Evolutionary conservation across 805 yeast genomes (phyloP).

Genomic region (Candida golubevii): DNA sequence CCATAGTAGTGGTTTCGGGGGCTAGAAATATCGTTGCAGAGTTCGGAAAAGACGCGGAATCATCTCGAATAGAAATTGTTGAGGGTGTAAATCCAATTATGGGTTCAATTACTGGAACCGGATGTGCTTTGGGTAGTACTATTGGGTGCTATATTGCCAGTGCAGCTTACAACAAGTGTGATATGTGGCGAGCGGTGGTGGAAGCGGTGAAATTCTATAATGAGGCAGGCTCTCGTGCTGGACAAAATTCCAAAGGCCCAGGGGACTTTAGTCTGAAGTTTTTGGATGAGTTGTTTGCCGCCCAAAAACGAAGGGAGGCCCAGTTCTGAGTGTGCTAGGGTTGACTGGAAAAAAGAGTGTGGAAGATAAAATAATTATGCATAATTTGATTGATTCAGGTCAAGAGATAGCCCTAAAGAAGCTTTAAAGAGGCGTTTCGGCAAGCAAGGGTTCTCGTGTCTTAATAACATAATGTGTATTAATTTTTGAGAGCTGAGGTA

Average conservation of each 20-base stretch:
- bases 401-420: no score
- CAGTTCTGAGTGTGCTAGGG: no score
- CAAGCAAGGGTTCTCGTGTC: no score
- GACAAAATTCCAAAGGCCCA: conserved; percentile 39
- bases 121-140: conserved; percentile 75
- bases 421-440: no score
- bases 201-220: conserved; percentile 59
- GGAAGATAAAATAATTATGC: no score
- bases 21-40: conserved; percentile 24
- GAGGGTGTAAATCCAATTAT: conserved; percentile 59
- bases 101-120: conserved; percentile 74
- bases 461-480: no score
- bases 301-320: not conserved
- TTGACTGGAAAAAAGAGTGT: no score
- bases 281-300: conserved; percentile 34
- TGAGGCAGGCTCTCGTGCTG: conserved; percentile 56
- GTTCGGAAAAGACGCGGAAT: not conserved
- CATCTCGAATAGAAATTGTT: conserved; percentile 20
- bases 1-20: conserved; percentile 74
- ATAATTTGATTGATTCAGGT: no score
- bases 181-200: conserved; percentile 44
- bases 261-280: conserved; percentile 50
- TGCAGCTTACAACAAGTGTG: conserved; percentile 15
- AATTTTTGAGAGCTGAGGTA: no score
- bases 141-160: conserved; percentile 53